Percentiles rank a stretch among this genome's conserved stretches.
phyloP scores from a whole-genome alignment of 164 flowering plant species.

The grape (Vitis vinifera) region ASM3070453v1 NC_081810.1:925001-925500 shows the following conservation, averaged over 20 bases:
- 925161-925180: too few species aligned
- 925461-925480: slow-evolving; percentile 98
- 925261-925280: slow-evolving; percentile 96
- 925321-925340: slow-evolving; percentile 91
- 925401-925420: slow-evolving; percentile 3
- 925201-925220: too few species aligned
- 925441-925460: slow-evolving; percentile 88
- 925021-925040: too few species aligned
- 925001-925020: too few species aligned
- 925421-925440: slow-evolving; percentile 80
- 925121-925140: too few species aligned
- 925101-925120: too few species aligned
- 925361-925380: background rate
- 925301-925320: slow-evolving; percentile 74
- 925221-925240: background rate
- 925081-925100: too few species aligned
- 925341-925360: background rate
- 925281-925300: slow-evolving; percentile 86
- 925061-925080: too few species aligned
- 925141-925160: too few species aligned
- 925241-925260: slow-evolving; percentile 91
- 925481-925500: slow-evolving; percentile 67
- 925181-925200: too few species aligned
- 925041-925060: too few species aligned
- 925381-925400: background rate